Evolutionary conservation across 495 filamentous ascomycete genomes (phyloP).

Genomic region (Penicillium dipodomyicola): DNA sequence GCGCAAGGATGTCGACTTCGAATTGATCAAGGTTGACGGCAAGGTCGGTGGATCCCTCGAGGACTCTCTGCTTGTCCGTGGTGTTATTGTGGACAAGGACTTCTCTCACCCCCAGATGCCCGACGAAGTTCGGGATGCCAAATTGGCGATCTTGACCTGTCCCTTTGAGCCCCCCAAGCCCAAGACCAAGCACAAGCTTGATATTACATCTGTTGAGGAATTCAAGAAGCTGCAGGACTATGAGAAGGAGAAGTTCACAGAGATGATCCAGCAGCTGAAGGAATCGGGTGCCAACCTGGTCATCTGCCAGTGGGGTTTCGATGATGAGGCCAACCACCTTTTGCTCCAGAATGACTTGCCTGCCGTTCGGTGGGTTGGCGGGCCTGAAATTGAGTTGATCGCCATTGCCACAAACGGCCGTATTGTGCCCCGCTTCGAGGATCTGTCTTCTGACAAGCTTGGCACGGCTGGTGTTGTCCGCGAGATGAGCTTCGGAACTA

Average conservation of each 20-base stretch:
- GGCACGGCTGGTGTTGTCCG: conserved; percentile 86
- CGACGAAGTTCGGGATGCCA: conserved; percentile 86
- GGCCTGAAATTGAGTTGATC: conserved; percentile 97
- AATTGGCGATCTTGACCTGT: conserved; percentile 95
- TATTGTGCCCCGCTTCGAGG: conserved; percentile 97
- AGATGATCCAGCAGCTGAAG: conserved; percentile 99
- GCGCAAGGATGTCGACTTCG: conserved; percentile 97
- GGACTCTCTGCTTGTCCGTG: conserved; percentile 91
- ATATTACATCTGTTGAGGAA: conserved; percentile 95
- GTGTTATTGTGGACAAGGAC: conserved; percentile 98
- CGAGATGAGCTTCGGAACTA: conserved; percentile 95
- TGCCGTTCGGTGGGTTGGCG: conserved; percentile 96
- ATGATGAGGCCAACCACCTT: conserved; percentile 97
- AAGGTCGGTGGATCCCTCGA: conserved; percentile 96
- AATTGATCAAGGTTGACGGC: conserved; percentile 98
- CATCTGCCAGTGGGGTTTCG: conserved; percentile 99
- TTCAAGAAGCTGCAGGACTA: conserved; percentile 96
- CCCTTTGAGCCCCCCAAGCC: conserved; percentile 99
- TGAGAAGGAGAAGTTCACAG: conserved; percentile 90
- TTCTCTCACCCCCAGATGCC: conserved; percentile 99
- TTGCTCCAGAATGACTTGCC: conserved; percentile 94
- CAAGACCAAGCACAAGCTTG: conserved; percentile 99
- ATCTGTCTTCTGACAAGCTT: conserved; percentile 84
- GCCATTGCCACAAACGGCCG: conserved; percentile 97
- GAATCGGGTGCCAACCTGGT: conserved; percentile 95